Evolutionary conservation across 2,329 filamentous ascomycete species (phyloP), one percentile per base, ranked within the genome.

Genomic region (Fusarium domesticum): DNA sequence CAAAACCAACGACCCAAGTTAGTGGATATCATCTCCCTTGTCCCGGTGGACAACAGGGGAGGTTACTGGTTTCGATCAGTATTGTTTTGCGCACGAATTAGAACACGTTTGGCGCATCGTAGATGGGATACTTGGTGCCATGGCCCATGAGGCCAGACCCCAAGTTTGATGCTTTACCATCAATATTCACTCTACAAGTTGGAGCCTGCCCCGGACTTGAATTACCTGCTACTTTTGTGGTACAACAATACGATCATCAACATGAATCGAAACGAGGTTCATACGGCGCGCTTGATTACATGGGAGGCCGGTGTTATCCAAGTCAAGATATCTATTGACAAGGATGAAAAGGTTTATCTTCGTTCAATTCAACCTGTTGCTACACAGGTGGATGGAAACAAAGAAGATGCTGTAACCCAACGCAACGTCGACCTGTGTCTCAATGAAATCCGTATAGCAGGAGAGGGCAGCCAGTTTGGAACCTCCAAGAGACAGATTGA

Each of bases 401-500:
- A n/a, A n/a, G n/a, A n/a, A n/a, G n/a, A n/a, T n/a, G n/a, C 7
- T 28, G 5, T 8, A 10, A 5, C 23, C 8, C 4, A 8, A 8
- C 11, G 16, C 10, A 15, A 34, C 10, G n/a, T 18, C 32, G 0
- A 51, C 48, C 20, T 41, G 3, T 41, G 31, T 14, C 18, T 41
- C 14, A 41, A 35, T 17, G 39, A 41, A 15, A 20, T 41, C 19
- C 39, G 31, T 3, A 18, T 41, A 6, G 38, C 39, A 16, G 39
- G 39, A 28, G 39, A 41, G 23, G 39, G 39, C 23, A 41, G 39
- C 17, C 39, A 41, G 10, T 41, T 41, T 4, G 39, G 39, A 16
- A 56, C 55, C 0, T 54, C 61, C 32, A 64, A 64, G 42, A 43
- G 50, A 4, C 51, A 62, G n/a, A 38, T 57, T 5, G 52, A 51